Conservation (phyloP, 768 basidiomycete genomes). For the Boletus reticuloceps region DNA sequence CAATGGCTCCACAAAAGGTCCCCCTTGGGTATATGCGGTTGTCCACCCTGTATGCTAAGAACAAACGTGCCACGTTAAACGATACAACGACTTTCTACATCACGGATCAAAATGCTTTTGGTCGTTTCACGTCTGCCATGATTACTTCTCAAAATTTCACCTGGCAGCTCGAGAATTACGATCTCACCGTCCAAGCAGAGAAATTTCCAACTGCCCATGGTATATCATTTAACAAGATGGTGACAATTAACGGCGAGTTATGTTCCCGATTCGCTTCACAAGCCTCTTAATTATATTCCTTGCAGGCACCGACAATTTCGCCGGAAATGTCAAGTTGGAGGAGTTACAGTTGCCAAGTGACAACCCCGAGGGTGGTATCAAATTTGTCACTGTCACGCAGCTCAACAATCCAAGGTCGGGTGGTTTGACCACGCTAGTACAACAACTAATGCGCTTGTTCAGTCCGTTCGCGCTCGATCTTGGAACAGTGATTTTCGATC, state of each 20-base stretch:
- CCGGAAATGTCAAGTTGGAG: conserved; percentile 49
- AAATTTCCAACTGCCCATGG: conserved; percentile 68
- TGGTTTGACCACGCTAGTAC: neutral
- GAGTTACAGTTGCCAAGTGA: conserved; percentile 68
- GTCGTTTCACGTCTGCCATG: conserved; percentile 56
- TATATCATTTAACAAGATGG: conserved; percentile 58
- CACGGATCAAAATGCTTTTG: conserved; percentile 54
- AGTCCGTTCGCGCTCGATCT: conserved; percentile 71
- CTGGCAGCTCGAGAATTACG: conserved; percentile 59
- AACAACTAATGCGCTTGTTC: neutral
- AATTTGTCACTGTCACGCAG: conserved; percentile 56
- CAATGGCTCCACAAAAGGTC: conserved; percentile 42
- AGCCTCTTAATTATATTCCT: neutral
- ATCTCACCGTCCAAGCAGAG: conserved; percentile 59
- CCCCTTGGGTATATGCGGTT: conserved; percentile 56
- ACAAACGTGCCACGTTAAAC: conserved; percentile 60
- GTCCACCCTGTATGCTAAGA: conserved; percentile 43
- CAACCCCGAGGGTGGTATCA: conserved; percentile 62
- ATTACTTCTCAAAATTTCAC: conserved; percentile 68
- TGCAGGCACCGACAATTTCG: conserved; percentile 60
- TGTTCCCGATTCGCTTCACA: neutral
- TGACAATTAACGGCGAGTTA: conserved; percentile 52
- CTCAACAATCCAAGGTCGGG: conserved; percentile 57
- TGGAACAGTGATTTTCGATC: conserved; percentile 62
- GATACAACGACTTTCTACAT: conserved; percentile 60